Base-by-base conservation (phyloP, 345 rosid genomes). In the Murraya koenigii region DNA sequence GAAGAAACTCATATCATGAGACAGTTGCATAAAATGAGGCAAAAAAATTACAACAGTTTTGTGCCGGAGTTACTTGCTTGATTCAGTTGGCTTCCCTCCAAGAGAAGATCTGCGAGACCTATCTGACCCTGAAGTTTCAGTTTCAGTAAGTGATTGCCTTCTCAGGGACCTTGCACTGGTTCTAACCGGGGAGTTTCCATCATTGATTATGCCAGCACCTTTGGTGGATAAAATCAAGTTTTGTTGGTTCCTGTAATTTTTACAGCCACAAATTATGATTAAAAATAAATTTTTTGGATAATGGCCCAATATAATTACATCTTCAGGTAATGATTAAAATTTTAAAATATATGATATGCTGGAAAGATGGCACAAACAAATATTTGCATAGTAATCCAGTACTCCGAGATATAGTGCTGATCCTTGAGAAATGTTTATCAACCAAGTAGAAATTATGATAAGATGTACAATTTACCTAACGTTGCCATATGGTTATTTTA, bases 81-180 rank as follows among this genome's bases (percentile, higher is more conserved):
- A 72, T 55, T 91, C 90, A 59, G 74, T 33, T 49, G 93, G 82
- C 68, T 90, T 91, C 77, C 93, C 96, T 49, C 92, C 99, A 14
- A 91, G 89, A 69, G 99, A 95, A 79, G 98, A 88, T 77, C 94
- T 86, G 17, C 92, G 90, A 3, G 96, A 88, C 78, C 83, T 80
- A 35, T 87, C 87, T 20, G 80, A 66, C 25, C 83, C 88, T 14
- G 87, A 79, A 76, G 85, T 69, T 71, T 79, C 76, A 52, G 79
- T 80, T 70, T 95, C 91, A 1, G 95, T 94, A 47, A 96, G 90
- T 64, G 99, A 94, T 67, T 88, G 95, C 83, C 98, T 85, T 72
- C 97, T 86, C 33, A 69, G 38, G 66, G 90, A 79, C 85, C 89
- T 89, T 69, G 81, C 84, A 80, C 87, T 86, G 33, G 85, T 81